These are phyloP conservation scores for Cercospora zeae-maydis DNA, from an alignment of 2,329 filamentous ascomycete species.

Conservation along the genomic window DNA sequence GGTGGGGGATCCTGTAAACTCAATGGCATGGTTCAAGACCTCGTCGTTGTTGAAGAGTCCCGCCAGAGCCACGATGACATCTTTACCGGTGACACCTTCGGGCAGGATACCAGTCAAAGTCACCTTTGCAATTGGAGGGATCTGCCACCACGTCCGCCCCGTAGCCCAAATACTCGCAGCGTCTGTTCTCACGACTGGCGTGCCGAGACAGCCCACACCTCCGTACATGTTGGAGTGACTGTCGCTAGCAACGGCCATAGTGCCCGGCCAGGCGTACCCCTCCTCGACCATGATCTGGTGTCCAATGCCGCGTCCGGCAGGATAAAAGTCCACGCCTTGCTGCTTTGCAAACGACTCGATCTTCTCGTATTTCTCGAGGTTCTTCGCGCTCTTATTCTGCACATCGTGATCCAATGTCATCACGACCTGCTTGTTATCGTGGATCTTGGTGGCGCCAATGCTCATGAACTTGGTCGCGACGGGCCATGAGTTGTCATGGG, in stretches of 20 bases:
- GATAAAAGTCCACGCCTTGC: constrained; percentile 75
- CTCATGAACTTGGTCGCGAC: constrained; percentile 77
- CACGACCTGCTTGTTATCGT: constrained; percentile 70
- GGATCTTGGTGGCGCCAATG: constrained; percentile 71
- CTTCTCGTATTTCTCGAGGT: constrained; percentile 75
- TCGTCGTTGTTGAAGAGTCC: constrained; percentile 82
- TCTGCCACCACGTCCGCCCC: constrained; percentile 79
- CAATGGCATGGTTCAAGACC: constrained; percentile 85
- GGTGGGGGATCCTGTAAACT: constrained; percentile 77
- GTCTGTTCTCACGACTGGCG: constrained; percentile 80
- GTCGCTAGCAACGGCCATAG: constrained; percentile 74
- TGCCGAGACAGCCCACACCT: constrained; percentile 71
- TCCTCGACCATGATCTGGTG: constrained; percentile 93
- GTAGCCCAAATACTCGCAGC: constrained; percentile 84
- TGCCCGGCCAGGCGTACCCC: constrained; percentile 80
- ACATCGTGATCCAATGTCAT: constrained; percentile 87
- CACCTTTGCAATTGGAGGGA: constrained; percentile 78
- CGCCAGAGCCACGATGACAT: constrained; percentile 86
- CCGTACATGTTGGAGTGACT: constrained; percentile 81
- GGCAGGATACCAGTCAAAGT: constrained; percentile 73
- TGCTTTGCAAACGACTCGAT: constrained; percentile 78
- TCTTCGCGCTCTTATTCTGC: constrained; percentile 73
- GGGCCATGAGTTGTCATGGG: constrained; percentile 79
- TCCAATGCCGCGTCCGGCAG: constrained; percentile 75
- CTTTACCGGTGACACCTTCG: constrained; percentile 81